These are phyloP conservation scores for Mycosarcoma mackinlayi DNA, from an alignment of 1,284 basidiomycete species.

Conservation along the genomic window DNA sequence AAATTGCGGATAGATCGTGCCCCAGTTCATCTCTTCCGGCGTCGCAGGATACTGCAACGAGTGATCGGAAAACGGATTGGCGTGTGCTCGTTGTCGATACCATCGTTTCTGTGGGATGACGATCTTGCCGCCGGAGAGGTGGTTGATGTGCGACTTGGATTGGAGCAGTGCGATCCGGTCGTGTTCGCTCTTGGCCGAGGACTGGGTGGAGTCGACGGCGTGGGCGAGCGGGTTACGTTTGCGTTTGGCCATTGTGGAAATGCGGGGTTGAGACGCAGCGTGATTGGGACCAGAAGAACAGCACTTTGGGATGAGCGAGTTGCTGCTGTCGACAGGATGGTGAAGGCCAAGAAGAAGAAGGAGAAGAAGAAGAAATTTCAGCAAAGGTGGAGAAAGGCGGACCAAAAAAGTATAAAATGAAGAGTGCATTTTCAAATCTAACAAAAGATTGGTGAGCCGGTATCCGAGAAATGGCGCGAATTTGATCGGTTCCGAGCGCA, in stretches of 20 bases:
- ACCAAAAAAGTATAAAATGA: background rate
- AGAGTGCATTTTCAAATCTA: too few species aligned
- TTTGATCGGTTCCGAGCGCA: constrained; percentile 11
- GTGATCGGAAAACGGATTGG: constrained; percentile 98
- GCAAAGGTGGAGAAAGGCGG: background rate
- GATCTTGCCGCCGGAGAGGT: constrained; percentile 49
- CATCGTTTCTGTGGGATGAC: constrained; percentile 81
- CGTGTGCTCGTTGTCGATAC: constrained; percentile 96
- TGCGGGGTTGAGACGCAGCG: background rate
- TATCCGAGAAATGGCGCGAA: background rate
- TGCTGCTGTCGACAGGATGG: too few species aligned
- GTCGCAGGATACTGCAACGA: constrained; percentile 86
- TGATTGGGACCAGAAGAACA: background rate
- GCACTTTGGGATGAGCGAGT: too few species aligned
- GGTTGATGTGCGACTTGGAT: constrained; percentile 55
- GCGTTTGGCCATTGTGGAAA: constrained; percentile 34
- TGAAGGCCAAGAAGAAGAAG: background rate
- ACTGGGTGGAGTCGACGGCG: constrained; percentile 13
- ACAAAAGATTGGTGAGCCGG: background rate
- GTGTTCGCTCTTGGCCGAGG: constrained; percentile 31
- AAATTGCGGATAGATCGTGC: constrained; percentile 83
- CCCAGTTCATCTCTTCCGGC: constrained; percentile 85
- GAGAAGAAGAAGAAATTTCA: background rate
- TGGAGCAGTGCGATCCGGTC: constrained; percentile 40
- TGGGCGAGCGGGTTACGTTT: constrained; percentile 35